Evolutionary conservation across 2,329 filamentous ascomycete genomes (phyloP).

Genomic region (Cryphonectria carpinicola): DNA sequence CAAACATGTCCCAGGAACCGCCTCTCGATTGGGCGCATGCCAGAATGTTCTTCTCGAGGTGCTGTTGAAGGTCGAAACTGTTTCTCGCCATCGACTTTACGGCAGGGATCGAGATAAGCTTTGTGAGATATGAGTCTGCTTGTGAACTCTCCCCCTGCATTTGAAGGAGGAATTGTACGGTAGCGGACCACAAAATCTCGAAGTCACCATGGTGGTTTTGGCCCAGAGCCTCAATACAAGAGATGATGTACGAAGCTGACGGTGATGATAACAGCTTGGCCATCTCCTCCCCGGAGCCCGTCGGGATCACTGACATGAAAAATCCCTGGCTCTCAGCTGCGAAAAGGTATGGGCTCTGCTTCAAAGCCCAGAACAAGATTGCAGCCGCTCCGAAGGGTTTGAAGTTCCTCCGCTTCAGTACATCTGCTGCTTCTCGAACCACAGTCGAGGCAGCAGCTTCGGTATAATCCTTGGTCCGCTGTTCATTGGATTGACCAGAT

Average conservation of each 20-base stretch:
- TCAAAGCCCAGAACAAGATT: conserved; percentile 46
- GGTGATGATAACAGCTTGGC: conserved; percentile 67
- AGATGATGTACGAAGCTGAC: conserved; percentile 68
- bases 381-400: conserved; percentile 61
- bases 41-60: conserved; percentile 47
- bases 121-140: conserved; percentile 43
- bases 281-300: conserved; percentile 60
- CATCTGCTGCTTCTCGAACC: conserved; percentile 42
- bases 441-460: conserved; percentile 39
- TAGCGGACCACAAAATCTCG: conserved; percentile 48
- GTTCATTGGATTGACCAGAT: conserved; percentile 26
- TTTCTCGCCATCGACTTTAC: conserved; percentile 45
- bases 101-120: conserved; percentile 51
- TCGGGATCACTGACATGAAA: conserved; percentile 49
- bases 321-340: conserved; percentile 35
- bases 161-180: conserved; percentile 47
- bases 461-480: conserved; percentile 37
- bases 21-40: conserved; percentile 42
- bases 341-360: conserved; percentile 49
- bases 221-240: conserved; percentile 63
- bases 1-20: conserved; percentile 50
- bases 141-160: conserved; percentile 34
- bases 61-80: conserved; percentile 49
- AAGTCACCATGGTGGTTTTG: conserved; percentile 44
- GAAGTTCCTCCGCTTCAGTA: conserved; percentile 56